Evolutionary conservation across 2,329 filamentous ascomycete species (phyloP).

Genomic region (Xylaria polymorpha): DNA sequence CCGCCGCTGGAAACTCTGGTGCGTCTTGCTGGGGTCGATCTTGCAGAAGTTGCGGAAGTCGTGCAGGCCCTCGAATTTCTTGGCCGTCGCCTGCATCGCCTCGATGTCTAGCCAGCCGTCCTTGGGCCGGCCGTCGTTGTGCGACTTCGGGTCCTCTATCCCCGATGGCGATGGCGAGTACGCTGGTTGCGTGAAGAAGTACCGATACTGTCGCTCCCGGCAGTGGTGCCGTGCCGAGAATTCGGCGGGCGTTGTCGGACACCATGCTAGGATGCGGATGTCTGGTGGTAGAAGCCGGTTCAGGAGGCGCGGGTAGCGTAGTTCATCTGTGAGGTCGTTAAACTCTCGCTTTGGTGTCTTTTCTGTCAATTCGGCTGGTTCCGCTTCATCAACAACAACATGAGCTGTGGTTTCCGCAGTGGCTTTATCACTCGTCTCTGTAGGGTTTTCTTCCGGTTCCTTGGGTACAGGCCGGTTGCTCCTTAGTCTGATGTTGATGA

Average conservation of each 20-base stretch:
- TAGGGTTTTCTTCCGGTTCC: constrained; percentile 41
- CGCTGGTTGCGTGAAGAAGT: constrained; percentile 97
- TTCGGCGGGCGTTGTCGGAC: constrained; percentile 78
- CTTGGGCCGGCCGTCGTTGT: constrained; percentile 52
- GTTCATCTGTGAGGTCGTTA: constrained; percentile 82
- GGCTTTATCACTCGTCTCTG: constrained; percentile 16
- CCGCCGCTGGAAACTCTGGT: constrained; percentile 81
- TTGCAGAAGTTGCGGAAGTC: constrained; percentile 99
- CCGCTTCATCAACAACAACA: constrained; percentile 13
- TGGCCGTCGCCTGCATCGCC: constrained; percentile 85
- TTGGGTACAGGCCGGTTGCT: constrained; percentile 75
- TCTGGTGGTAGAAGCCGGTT: constrained; percentile 90
- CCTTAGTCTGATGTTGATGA: constrained; percentile 83
- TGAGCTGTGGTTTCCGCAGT: constrained; percentile 18
- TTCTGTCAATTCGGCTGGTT: constrained; percentile 20
- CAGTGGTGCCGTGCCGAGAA: constrained; percentile 96
- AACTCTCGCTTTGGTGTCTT: constrained; percentile 50
- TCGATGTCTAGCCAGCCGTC: constrained; percentile 88
- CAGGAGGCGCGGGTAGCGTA: constrained; percentile 83
- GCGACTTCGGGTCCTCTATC: constrained; percentile 58
- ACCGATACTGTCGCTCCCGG: constrained; percentile 89
- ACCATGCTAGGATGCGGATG: constrained; percentile 94
- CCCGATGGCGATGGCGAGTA: constrained; percentile 75
- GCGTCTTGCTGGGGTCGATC: constrained; percentile 88
- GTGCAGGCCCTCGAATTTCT: constrained; percentile 81